Percentiles rank a stretch among this genome's conserved stretches.
Conservation (phyloP, 441 rosid species). For the Aleurites moluccanus region DNA sequence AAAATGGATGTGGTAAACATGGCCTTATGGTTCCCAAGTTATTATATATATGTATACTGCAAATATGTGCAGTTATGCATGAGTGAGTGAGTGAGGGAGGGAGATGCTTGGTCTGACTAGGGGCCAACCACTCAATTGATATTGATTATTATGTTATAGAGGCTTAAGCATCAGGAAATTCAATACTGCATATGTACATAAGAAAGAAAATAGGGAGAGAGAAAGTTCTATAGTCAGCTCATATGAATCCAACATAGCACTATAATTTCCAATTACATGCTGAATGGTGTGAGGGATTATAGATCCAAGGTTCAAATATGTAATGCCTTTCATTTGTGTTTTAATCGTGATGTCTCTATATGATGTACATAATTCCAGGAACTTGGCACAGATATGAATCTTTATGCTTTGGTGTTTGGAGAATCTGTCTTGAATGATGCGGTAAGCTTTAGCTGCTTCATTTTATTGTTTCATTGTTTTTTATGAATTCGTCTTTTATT, state of each 20-base stretch:
- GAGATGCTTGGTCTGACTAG: not conserved
- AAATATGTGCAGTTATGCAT: not conserved
- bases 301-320: not conserved
- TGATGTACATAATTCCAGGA: constrained; percentile 56
- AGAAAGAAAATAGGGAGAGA: not conserved
- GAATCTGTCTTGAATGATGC: constrained; percentile 99
- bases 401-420: constrained; percentile 97
- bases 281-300: constrained; percentile 10
- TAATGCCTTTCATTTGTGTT: constrained; percentile 2
- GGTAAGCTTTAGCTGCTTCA: constrained; percentile 49
- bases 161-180: not conserved
- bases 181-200: not conserved
- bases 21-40: not conserved
- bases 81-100: not conserved
- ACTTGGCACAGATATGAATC: constrained; percentile 92
- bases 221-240: not conserved
- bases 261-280: not conserved
- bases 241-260: not conserved
- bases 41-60: not conserved
- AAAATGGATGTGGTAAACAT: not conserved
- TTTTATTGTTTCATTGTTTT: too few species aligned
- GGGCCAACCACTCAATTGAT: not conserved
- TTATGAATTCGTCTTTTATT: constrained; percentile 6
- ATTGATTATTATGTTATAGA: not conserved
- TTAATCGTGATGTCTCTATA: not conserved